These are phyloP conservation scores for Uronychia setigera DNA, from an alignment of 73 alveolate genomes.

Conservation along the genomic window DNA sequence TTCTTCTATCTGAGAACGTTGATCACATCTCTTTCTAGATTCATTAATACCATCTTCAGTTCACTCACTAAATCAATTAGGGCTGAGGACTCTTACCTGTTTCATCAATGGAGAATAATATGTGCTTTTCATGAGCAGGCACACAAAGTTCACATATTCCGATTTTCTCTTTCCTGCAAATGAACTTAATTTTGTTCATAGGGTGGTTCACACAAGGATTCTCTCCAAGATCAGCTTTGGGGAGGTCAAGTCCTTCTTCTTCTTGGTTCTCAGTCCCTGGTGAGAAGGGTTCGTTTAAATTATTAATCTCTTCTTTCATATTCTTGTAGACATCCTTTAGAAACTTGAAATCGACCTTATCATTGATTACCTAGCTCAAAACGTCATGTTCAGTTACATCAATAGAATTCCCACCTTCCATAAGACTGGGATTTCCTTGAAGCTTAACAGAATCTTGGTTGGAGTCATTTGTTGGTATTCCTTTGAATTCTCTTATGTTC, in stretches of 20 bases:
- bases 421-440: too few species aligned
- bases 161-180: background rate
- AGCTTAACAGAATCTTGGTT: too few species aligned
- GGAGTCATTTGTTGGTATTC: too few species aligned
- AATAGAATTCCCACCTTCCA: too few species aligned
- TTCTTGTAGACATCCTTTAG: background rate
- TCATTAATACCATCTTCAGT: conserved; percentile 46
- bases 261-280: too few species aligned
- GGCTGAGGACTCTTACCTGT: background rate
- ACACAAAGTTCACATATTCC: background rate
- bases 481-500: too few species aligned
- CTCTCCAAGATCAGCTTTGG: background rate
- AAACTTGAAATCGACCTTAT: conserved; percentile 9
- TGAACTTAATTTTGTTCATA: background rate
- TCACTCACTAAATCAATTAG: conserved; percentile 35
- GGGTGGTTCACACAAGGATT: conserved; percentile 15
- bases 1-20: conserved; percentile 42
- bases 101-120: conserved; percentile 47
- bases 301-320: background rate
- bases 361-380: background rate
- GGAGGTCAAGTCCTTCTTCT: background rate
- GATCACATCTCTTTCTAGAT: conserved; percentile 43
- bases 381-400: background rate
- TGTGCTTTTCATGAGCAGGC: conserved; percentile 26
- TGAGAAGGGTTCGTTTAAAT: background rate